A percentile compares a stretch with the other conserved stretches of the same genome.
Conservation (phyloP, 768 basidiomycete genomes). For the Hericium alpestre region DNA sequence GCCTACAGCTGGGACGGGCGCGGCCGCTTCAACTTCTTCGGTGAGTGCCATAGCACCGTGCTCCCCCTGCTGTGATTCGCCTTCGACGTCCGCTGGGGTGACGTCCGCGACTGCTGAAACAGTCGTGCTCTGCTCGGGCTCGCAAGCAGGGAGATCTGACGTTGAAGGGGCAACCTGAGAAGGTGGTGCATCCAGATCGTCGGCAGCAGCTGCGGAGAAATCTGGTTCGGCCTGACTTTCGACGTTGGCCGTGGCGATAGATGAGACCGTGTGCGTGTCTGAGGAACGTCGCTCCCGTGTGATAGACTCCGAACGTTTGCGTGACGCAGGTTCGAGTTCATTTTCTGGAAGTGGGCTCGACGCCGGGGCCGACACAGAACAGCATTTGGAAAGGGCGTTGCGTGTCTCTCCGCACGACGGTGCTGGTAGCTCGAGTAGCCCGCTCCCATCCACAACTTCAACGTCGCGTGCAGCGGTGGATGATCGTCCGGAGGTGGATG, state of each 20-base stretch:
- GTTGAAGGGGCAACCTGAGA: not conserved
- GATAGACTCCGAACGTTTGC: not conserved
- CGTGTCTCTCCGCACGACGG: too few relatives aligned
- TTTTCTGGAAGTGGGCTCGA: not conserved
- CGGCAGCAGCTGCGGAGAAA: not conserved
- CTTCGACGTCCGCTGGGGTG: not conserved
- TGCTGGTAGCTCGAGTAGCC: too few relatives aligned
- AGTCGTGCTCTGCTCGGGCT: not conserved
- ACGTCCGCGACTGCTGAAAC: not conserved
- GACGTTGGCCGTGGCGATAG: not conserved
- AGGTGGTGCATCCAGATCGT: not conserved
- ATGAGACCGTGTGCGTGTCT: not conserved
- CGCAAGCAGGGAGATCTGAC: not conserved
- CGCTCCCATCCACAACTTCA: not conserved
- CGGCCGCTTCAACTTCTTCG: not conserved
- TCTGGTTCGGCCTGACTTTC: not conserved
- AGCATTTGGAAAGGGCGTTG: not conserved
- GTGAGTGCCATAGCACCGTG: not conserved
- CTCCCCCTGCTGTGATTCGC: not conserved
- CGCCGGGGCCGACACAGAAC: not conserved
- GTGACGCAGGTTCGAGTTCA: not conserved
- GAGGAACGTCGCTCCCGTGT: not conserved
- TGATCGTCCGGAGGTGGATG: not conserved
- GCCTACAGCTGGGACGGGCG: not conserved
- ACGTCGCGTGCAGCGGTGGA: not conserved